Evolutionary conservation across 1,284 basidiomycete genomes (phyloP).

Genomic region (Irpex rosettiformis): DNA sequence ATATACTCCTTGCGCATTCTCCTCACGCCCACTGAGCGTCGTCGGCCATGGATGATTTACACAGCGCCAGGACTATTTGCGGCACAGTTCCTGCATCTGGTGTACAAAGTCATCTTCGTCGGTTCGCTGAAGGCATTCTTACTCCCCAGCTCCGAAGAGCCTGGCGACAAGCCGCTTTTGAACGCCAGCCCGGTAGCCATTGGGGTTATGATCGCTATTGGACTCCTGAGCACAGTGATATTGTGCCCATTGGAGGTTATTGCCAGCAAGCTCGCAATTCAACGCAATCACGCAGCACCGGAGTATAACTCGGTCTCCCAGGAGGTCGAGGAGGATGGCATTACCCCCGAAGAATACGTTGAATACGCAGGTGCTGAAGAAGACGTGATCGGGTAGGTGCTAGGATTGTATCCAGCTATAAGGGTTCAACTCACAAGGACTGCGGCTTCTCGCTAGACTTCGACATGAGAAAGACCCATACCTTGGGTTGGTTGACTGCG

Average conservation of each 20-base stretch:
- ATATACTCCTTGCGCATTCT: slow-evolving; percentile 67
- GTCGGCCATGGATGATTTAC: slow-evolving; percentile 78
- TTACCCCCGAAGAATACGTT: slow-evolving; percentile 57
- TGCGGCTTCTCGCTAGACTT: slow-evolving; percentile 40
- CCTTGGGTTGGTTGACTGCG: slow-evolving; percentile 72
- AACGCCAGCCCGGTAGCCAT: slow-evolving; percentile 45
- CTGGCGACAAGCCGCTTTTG: slow-evolving; percentile 4
- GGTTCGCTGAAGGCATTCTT: slow-evolving; percentile 64
- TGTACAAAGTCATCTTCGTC: slow-evolving; percentile 66
- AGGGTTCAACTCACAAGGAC: not conserved
- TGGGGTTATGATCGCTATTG: slow-evolving; percentile 57
- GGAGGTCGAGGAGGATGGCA: slow-evolving; percentile 64
- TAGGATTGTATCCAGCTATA: too few species aligned
- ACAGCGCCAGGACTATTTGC: slow-evolving; percentile 80
- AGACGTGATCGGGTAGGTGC: slow-evolving; percentile 79
- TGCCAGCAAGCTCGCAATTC: slow-evolving; percentile 75
- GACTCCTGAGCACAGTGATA: slow-evolving; percentile 58
- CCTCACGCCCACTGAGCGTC: slow-evolving; percentile 80
- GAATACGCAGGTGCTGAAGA: slow-evolving; percentile 78
- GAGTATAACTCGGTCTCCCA: slow-evolving; percentile 71
- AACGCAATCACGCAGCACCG: slow-evolving; percentile 75
- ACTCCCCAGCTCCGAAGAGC: slow-evolving; percentile 42
- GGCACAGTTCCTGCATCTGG: slow-evolving; percentile 63
- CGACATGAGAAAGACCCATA: slow-evolving; percentile 88
- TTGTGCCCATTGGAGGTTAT: slow-evolving; percentile 85